Evolutionary conservation across 2,329 filamentous ascomycete species (phyloP).

Genomic region (Scytalidium sp.): DNA sequence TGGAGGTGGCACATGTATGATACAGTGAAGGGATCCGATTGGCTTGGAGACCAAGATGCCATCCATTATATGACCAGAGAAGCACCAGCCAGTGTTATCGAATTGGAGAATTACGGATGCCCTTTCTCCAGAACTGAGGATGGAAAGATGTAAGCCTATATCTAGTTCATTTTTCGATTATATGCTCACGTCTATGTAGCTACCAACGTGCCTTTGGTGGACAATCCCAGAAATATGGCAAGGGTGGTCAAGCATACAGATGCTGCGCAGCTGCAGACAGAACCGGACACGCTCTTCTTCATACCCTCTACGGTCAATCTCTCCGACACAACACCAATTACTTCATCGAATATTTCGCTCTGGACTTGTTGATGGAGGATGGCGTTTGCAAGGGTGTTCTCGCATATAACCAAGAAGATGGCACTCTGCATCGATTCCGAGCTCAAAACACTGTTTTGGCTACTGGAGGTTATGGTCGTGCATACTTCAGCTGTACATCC

Average conservation of each 20-base stretch:
- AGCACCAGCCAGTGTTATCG: constrained; percentile 85
- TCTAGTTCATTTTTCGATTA: not conserved
- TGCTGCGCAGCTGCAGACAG: constrained; percentile 95
- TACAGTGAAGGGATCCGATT: constrained; percentile 96
- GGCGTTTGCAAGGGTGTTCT: constrained; percentile 95
- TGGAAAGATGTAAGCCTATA: constrained; percentile 73
- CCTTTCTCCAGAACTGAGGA: constrained; percentile 96
- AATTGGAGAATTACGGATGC: constrained; percentile 96
- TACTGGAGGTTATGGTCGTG: constrained; percentile 94
- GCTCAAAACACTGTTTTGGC: constrained; percentile 96
- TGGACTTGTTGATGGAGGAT: constrained; percentile 96
- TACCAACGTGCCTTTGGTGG: constrained; percentile 99
- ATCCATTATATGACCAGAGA: constrained; percentile 99
- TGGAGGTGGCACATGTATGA: constrained; percentile 99
- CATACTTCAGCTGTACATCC: constrained; percentile 97
- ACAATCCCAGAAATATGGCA: constrained; percentile 91
- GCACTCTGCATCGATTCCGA: constrained; percentile 94
- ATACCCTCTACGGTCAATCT: constrained; percentile 98
- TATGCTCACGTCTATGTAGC: constrained; percentile 39
- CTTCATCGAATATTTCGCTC: constrained; percentile 98
- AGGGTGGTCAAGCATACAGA: constrained; percentile 97
- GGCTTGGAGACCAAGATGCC: constrained; percentile 95
- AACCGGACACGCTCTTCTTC: constrained; percentile 94
- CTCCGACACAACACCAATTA: constrained; percentile 98
- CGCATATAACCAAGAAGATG: constrained; percentile 98